Percentiles rank a stretch among this genome's conserved stretches.
Conservation (phyloP, 345 rosid species). For the Aethionema arabicum region DNA sequence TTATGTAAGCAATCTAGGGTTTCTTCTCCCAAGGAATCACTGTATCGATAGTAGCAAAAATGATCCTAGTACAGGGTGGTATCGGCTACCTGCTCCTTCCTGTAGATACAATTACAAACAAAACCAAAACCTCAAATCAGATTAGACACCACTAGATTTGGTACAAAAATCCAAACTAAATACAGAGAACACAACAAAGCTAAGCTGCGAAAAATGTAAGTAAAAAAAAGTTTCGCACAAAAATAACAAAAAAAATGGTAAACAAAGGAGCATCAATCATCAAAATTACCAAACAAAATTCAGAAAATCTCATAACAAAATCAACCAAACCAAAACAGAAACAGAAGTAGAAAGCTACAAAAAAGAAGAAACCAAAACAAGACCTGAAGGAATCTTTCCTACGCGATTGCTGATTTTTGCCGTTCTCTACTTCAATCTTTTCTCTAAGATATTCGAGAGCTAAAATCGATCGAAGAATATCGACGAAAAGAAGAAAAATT, state of each 20-base stretch:
- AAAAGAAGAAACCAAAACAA: neutral
- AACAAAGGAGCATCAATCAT: neutral
- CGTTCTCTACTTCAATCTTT: neutral
- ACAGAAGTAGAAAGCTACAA: neutral
- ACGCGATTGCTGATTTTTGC: neutral
- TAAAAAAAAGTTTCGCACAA: neutral
- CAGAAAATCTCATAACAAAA: slow-evolving; percentile 16
- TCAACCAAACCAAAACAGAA: neutral
- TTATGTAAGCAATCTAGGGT: neutral
- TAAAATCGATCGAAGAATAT: slow-evolving; percentile 17
- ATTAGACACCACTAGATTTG: slow-evolving; percentile 5
- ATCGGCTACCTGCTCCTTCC: slow-evolving; percentile 21
- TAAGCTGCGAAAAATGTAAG: slow-evolving; percentile 18
- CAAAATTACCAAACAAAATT: neutral
- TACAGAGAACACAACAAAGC: slow-evolving; percentile 12
- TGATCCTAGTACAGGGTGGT: slow-evolving; percentile 2
- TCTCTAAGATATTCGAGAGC: slow-evolving; percentile 7
- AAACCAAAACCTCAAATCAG: slow-evolving; percentile 3
- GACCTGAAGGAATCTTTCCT: slow-evolving; percentile 20
- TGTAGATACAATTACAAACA: slow-evolving; percentile 15
- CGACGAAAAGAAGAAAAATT: neutral
- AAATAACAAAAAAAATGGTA: neutral
- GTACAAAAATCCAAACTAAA: neutral
- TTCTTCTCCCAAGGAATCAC: neutral
- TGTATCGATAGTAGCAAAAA: neutral